Percentiles rank a stretch among this genome's conserved stretches.
These are phyloP conservation scores for Lactifluus rugatus DNA, from an alignment of 768 basidiomycete species.

Conservation along the genomic window DNA sequence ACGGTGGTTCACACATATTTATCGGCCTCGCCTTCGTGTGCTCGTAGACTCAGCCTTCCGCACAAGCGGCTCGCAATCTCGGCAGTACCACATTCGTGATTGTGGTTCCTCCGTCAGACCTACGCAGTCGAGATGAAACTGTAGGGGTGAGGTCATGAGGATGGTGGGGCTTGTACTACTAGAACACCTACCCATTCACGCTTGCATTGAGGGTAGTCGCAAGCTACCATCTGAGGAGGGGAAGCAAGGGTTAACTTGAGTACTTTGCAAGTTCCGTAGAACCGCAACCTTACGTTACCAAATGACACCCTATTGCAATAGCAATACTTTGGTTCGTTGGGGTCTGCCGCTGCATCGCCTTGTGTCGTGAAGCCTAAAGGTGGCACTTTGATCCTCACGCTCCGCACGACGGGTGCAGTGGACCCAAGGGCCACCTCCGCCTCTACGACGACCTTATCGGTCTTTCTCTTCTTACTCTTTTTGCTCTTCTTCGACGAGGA, in stretches of 20 bases:
- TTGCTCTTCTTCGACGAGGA: constrained; percentile 13
- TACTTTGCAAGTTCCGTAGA: neutral
- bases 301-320: constrained; percentile 73
- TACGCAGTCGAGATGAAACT: constrained; percentile 72
- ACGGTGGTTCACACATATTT: neutral
- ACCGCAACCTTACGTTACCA: constrained; percentile 50
- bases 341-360: constrained; percentile 22
- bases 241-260: neutral
- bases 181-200: constrained; percentile 66
- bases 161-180: constrained; percentile 11
- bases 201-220: constrained; percentile 61
- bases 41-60: constrained; percentile 25
- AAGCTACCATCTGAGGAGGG: constrained; percentile 67
- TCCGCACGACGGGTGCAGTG: constrained; percentile 11
- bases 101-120: constrained; percentile 49
- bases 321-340: constrained; percentile 57
- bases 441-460: constrained; percentile 16
- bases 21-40: constrained; percentile 27
- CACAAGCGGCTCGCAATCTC: constrained; percentile 38
- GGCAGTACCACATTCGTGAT: constrained; percentile 57
- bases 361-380: constrained; percentile 19
- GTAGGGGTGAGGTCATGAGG: neutral
- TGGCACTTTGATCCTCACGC: constrained; percentile 31
- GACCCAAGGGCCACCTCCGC: neutral
- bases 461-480: constrained; percentile 23